phyloP scores from a whole-genome alignment of 176 grass and related monocot species.

The Aegilops umbellulata region DNA sequence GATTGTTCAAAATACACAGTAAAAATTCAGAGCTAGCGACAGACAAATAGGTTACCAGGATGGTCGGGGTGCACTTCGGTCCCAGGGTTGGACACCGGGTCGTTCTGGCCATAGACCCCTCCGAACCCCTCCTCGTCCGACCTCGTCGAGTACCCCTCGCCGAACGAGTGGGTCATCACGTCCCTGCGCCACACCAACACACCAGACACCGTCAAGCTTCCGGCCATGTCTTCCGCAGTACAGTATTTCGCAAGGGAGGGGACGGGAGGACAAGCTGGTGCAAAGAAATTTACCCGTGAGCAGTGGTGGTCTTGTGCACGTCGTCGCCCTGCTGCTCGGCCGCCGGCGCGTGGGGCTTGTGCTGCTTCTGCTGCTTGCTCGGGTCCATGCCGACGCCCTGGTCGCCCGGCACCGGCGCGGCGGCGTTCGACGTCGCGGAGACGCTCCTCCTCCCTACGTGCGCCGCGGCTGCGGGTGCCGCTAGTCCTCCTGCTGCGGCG shows the following conservation, averaged over 20 bases:
- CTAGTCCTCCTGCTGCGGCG: neutral
- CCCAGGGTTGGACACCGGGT: constrained; percentile 18
- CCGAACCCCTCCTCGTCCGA: constrained; percentile 85
- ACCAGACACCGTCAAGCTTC: neutral
- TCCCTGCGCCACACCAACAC: constrained; percentile 18
- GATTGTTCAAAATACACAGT: neutral
- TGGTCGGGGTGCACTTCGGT: constrained; percentile 27
- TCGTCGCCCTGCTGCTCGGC: neutral
- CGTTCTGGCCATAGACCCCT: constrained; percentile 45
- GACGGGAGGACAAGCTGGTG: neutral
- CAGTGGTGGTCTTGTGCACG: constrained; percentile 14
- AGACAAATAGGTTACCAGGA: constrained; percentile 37
- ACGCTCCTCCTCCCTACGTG: constrained; percentile 18
- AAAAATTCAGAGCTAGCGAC: neutral
- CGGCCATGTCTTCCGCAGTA: neutral
- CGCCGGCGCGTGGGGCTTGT: neutral
- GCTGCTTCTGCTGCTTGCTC: constrained; percentile 38
- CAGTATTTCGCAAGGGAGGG: no score
- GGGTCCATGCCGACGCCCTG: constrained; percentile 48
- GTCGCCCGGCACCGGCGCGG: constrained; percentile 12
- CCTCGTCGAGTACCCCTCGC: constrained; percentile 73
- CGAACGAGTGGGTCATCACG: constrained; percentile 72
- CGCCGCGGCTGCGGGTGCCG: neutral
- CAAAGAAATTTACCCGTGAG: neutral
- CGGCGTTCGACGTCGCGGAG: constrained; percentile 14